phyloP scores from a whole-genome alignment of 257 asterid species.

The Phtheirospermum japonicum region DNA sequence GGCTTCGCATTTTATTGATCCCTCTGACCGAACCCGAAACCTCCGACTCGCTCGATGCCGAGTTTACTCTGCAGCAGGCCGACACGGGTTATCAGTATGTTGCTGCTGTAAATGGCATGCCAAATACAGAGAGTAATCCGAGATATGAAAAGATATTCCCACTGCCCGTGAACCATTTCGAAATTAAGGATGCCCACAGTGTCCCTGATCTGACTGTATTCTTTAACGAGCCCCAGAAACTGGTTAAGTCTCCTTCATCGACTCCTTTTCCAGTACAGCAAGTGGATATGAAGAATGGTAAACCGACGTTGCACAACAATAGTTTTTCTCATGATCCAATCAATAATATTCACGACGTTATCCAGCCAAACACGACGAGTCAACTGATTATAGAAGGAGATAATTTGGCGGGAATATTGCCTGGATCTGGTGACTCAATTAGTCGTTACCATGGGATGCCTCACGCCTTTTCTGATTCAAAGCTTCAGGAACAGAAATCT shows the following conservation, averaged over 20 bases:
- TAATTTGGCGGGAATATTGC: conserved; percentile 32
- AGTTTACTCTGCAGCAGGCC: conserved; percentile 11
- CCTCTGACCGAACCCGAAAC: conserved; percentile 66
- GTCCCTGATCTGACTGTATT: conserved; percentile 30
- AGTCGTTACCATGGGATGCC: conserved; percentile 45
- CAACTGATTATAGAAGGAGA: conserved; percentile 36
- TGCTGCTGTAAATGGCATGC: conserved; percentile 74
- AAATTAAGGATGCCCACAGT: conserved; percentile 33
- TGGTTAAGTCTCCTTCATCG: conserved; percentile 33
- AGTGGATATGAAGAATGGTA: conserved; percentile 34
- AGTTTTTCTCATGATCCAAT: conserved; percentile 32
- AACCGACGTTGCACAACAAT: conserved; percentile 13
- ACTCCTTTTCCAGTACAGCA: conserved; percentile 37
- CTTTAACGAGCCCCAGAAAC: conserved; percentile 31
- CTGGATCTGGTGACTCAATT: conserved; percentile 33
- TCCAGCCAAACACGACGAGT: conserved; percentile 33
- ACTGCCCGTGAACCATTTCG: conserved; percentile 35
- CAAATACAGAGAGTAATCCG: conserved; percentile 33
- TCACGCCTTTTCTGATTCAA: conserved; percentile 69
- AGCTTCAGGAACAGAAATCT: conserved; percentile 53
- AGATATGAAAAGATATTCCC: conserved; percentile 36
- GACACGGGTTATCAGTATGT: conserved; percentile 73
- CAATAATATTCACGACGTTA: conserved; percentile 24
- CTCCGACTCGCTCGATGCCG: conserved; percentile 53
- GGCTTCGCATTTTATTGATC: conserved; percentile 78